phyloP scores from a whole-genome alignment of 2,329 filamentous ascomycete genomes.

The Ilyonectria sp. region DNA sequence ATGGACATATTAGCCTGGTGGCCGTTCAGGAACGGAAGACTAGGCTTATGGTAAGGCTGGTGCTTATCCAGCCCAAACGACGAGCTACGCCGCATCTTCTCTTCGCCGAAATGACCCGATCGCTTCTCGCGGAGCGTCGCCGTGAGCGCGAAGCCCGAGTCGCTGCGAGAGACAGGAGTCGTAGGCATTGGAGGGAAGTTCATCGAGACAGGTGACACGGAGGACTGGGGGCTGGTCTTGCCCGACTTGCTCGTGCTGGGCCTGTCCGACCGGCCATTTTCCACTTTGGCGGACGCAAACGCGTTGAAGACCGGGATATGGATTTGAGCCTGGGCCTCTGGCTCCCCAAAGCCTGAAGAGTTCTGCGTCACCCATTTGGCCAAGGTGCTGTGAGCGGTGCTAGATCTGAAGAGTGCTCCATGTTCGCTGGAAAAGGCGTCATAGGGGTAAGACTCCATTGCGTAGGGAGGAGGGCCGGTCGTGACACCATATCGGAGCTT shows the following conservation, averaged over 20 bases:
- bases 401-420: constrained; percentile 82
- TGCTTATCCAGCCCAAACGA: constrained; percentile 87
- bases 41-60: constrained; percentile 77
- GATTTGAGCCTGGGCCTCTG: constrained; percentile 65
- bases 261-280: constrained; percentile 77
- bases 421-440: constrained; percentile 93
- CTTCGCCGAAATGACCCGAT: constrained; percentile 90
- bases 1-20: constrained; percentile 73
- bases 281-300: constrained; percentile 83
- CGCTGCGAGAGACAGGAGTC: constrained; percentile 88
- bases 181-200: constrained; percentile 83
- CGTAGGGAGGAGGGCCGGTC: constrained; percentile 92
- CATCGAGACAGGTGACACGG: constrained; percentile 82
- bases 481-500: constrained; percentile 89
- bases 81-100: constrained; percentile 88
- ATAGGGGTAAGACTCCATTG: constrained; percentile 91
- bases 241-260: constrained; percentile 81
- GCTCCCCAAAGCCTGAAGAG: constrained; percentile 87
- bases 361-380: constrained; percentile 91
- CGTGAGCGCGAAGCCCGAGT: constrained; percentile 91
- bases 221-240: constrained; percentile 74
- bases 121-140: constrained; percentile 93
- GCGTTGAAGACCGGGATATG: constrained; percentile 89
- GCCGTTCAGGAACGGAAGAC: constrained; percentile 80
- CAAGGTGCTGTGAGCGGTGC: constrained; percentile 79